A percentile compares a stretch with the other conserved stretches of the same genome.
These are phyloP conservation scores for Carex pumila DNA, from an alignment of 176 grass and related monocot genomes.

Conservation along the genomic window DNA sequence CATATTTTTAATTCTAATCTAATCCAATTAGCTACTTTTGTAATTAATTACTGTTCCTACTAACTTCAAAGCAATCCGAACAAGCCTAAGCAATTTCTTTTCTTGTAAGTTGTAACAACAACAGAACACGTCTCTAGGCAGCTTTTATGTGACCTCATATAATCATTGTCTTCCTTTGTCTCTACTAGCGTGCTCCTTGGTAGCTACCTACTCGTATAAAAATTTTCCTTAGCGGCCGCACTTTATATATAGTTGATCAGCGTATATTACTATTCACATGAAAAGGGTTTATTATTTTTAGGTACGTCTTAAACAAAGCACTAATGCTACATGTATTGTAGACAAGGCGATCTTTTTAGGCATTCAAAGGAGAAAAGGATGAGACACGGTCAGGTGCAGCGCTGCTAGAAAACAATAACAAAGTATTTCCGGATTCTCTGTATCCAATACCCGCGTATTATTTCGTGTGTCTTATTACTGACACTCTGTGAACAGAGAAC, in stretches of 20 bases:
- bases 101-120: neutral
- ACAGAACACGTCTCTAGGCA: neutral
- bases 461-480: neutral
- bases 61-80: neutral
- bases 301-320: neutral
- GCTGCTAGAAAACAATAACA: neutral
- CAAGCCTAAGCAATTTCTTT: neutral
- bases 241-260: conserved; percentile 6
- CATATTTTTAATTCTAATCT: neutral
- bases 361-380: conserved; percentile 11
- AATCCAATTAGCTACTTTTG: neutral
- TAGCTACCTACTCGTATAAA: conserved; percentile 5
- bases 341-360: conserved; percentile 32
- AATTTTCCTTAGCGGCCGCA: neutral
- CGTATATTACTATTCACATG: conserved; percentile 7
- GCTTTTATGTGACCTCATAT: neutral
- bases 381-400: conserved; percentile 1
- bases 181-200: conserved; percentile 13
- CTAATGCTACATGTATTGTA: conserved; percentile 21
- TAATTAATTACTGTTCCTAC: neutral
- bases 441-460: fast-evolving
- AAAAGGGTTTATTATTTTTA: conserved; percentile 5
- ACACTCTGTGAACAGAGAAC: neutral
- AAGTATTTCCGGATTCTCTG: neutral
- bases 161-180: conserved; percentile 7